These are phyloP conservation scores for Colletotrichum tabaci DNA, from an alignment of 2,329 filamentous ascomycete species.

Conservation along the genomic window DNA sequence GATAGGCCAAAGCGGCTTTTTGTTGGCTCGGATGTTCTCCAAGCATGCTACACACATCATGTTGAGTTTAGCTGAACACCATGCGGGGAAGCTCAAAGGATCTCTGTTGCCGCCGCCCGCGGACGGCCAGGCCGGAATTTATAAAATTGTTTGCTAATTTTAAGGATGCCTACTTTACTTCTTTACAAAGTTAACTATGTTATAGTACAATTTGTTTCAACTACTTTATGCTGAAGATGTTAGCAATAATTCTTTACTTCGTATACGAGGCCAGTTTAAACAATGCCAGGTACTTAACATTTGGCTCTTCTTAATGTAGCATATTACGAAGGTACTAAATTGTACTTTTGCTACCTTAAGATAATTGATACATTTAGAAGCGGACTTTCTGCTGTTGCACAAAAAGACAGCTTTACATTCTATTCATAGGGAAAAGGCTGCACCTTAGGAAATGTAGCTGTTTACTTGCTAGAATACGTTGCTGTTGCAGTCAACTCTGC, in stretches of 20 bases:
- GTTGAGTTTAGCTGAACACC: background rate
- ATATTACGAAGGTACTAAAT: background rate
- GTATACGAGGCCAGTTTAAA: background rate
- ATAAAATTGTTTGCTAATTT: background rate
- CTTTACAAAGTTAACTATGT: too few species aligned
- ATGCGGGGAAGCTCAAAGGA: background rate
- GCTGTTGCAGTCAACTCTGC: background rate
- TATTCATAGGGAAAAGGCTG: accelerated
- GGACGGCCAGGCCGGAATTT: background rate
- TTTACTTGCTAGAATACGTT: background rate
- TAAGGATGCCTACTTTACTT: too few species aligned
- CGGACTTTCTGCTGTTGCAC: background rate
- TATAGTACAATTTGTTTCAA: too few species aligned
- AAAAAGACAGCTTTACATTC: too few species aligned
- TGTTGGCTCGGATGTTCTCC: background rate
- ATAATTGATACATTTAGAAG: too few species aligned
- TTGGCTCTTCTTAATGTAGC: background rate
- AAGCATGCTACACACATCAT: too few species aligned
- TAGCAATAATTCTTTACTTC: background rate
- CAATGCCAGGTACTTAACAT: background rate
- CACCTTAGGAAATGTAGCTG: background rate
- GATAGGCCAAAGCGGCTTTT: background rate
- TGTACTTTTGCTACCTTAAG: background rate
- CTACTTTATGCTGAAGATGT: background rate
- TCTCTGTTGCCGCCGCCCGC: background rate